Evolutionary conservation across 2,329 filamentous ascomycete species (phyloP).

Genomic region (Bimuria novae-zelandiae): DNA sequence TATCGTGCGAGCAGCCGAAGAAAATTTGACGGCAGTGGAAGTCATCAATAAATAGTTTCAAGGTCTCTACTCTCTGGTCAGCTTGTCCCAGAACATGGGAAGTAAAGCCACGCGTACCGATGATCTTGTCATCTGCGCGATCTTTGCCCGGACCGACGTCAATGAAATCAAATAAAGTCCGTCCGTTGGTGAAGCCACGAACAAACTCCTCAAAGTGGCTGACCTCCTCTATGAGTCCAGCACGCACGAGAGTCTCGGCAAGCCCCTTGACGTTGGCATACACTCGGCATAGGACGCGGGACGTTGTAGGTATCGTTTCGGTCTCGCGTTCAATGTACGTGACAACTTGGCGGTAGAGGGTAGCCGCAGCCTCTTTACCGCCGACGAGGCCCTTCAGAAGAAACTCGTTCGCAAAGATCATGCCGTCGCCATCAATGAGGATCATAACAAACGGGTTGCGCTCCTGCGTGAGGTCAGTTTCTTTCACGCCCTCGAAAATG

Average conservation of each 20-base stretch:
- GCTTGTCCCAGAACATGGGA: not conserved
- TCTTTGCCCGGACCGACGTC: slow-evolving; percentile 55
- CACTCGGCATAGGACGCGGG: slow-evolving; percentile 57
- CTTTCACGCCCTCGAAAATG: too few relatives aligned
- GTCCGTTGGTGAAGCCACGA: slow-evolving; percentile 59
- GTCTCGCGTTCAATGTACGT: slow-evolving; percentile 46
- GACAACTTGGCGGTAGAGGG: slow-evolving; percentile 51
- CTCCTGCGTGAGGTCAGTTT: slow-evolving; percentile 43
- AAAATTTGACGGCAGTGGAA: slow-evolving; percentile 65
- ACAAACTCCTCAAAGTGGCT: slow-evolving; percentile 57
- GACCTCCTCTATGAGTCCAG: slow-evolving; percentile 51
- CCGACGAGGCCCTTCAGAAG: slow-evolving; percentile 57
- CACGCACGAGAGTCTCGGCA: slow-evolving; percentile 53
- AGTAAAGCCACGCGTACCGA: slow-evolving; percentile 48
- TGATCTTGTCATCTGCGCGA: slow-evolving; percentile 51
- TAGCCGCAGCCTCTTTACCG: slow-evolving; percentile 57
- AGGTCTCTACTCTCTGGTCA: slow-evolving; percentile 48
- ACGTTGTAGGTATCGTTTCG: slow-evolving; percentile 46
- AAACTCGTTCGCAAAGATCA: slow-evolving; percentile 59
- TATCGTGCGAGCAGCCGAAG: slow-evolving; percentile 63
- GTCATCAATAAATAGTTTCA: slow-evolving; percentile 61
- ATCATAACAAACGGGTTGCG: slow-evolving; percentile 60
- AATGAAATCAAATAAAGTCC: slow-evolving; percentile 51
- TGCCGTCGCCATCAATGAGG: slow-evolving; percentile 60
- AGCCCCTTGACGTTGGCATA: slow-evolving; percentile 60